Percentiles rank a stretch among this genome's conserved stretches.
These are phyloP conservation scores for Morella rubra DNA, from an alignment of 306 rosid species.

Conservation along the genomic window DNA sequence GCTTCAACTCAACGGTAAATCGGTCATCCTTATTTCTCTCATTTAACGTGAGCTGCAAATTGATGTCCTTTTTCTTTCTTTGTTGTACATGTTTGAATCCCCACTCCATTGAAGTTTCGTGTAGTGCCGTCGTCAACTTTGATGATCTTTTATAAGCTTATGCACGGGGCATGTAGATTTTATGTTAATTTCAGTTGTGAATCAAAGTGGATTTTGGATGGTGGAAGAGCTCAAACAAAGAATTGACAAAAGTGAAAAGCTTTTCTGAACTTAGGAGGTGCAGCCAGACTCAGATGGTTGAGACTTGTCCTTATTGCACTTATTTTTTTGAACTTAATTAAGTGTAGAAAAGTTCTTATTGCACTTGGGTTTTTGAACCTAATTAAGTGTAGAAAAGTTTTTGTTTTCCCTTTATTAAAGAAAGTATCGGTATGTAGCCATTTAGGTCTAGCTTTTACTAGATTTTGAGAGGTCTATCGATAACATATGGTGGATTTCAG, in stretches of 20 bases:
- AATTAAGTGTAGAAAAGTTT: not conserved
- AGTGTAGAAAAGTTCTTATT: no score
- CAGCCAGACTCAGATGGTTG: not conserved
- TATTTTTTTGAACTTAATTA: no score
- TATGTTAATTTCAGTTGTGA: not conserved
- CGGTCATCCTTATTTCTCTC: conserved; percentile 4
- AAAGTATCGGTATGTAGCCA: not conserved
- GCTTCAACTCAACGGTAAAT: conserved; percentile 60
- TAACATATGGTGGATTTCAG: not conserved
- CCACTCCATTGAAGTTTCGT: not conserved
- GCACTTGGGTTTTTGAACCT: no score
- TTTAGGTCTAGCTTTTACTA: not conserved
- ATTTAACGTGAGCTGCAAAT: not conserved
- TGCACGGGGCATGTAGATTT: not conserved
- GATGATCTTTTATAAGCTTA: not conserved
- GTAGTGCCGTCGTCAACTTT: not conserved
- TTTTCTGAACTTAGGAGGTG: not conserved
- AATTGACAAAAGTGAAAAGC: not conserved
- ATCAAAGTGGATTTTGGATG: not conserved
- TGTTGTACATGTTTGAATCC: not conserved
- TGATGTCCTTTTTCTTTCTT: not conserved
- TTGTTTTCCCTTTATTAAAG: not conserved
- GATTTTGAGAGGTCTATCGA: not conserved
- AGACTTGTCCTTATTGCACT: not conserved
- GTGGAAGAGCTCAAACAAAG: not conserved